Conservation (phyloP, 306 rosid genomes). For the Betula pendula region DNA sequence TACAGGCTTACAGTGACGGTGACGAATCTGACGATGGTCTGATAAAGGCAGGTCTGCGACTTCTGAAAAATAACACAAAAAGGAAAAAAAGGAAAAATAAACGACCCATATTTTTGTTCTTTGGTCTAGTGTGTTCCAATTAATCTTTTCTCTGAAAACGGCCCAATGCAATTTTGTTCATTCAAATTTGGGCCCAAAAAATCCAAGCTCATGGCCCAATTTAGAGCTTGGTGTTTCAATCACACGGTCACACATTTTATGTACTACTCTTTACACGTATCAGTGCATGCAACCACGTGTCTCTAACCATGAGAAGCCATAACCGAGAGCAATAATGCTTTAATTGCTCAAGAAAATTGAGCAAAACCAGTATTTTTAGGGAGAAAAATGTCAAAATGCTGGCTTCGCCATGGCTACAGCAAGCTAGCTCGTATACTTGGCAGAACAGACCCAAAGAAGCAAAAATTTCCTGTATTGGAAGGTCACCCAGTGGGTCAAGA, state of each 20-base stretch:
- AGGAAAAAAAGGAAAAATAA: too few species aligned
- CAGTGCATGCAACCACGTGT: not conserved
- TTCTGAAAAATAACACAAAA: too few species aligned
- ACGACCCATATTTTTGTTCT: too few species aligned
- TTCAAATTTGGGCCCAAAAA: too few species aligned
- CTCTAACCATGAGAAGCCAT: not conserved
- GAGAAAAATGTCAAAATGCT: constrained; percentile 27
- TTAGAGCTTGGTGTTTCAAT: not conserved
- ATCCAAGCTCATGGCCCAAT: too few species aligned
- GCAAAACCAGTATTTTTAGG: not conserved
- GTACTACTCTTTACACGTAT: not conserved
- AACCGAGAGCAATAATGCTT: not conserved
- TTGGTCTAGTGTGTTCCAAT: too few species aligned
- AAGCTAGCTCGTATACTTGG: constrained; percentile 24
- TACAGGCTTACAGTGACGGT: too few species aligned
- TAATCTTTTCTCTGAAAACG: not conserved
- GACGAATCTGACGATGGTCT: too few species aligned
- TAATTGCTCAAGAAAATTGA: not conserved
- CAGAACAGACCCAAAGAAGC: constrained; percentile 18
- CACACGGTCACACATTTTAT: not conserved
- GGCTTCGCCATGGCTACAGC: constrained; percentile 33
- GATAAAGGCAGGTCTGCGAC: too few species aligned
- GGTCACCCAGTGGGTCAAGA: constrained; percentile 35
- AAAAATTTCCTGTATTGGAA: constrained; percentile 30
- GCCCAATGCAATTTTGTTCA: not conserved